Percentiles rank a stretch among this genome's conserved stretches.
phyloP scores from a whole-genome alignment of 352 stramenopile species.

The Phytopythium boreale region DNA sequence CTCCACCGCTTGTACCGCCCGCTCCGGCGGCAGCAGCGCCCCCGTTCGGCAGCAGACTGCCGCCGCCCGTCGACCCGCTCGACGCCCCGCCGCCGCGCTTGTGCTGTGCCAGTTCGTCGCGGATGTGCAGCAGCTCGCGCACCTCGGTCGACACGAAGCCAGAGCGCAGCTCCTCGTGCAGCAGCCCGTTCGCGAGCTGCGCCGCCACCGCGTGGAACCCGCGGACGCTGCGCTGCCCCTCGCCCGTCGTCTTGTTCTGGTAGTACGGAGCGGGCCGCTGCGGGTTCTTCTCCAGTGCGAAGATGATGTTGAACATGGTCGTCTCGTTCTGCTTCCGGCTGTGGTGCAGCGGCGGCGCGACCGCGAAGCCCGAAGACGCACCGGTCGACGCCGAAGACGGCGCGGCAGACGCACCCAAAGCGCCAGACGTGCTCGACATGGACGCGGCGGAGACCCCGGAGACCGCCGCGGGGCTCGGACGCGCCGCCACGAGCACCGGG shows the following conservation, averaged over 20 bases:
- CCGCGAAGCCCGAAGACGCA: too few species aligned
- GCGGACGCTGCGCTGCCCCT: slow-evolving; percentile 36
- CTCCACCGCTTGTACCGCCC: not conserved
- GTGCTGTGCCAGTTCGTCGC: slow-evolving; percentile 75
- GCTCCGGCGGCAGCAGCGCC: not conserved
- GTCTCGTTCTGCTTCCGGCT: slow-evolving; percentile 41
- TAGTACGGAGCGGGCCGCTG: slow-evolving; percentile 8
- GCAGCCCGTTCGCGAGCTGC: slow-evolving; percentile 72
- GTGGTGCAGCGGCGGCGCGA: not conserved
- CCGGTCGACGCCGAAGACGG: not conserved
- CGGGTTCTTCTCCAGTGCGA: slow-evolving; percentile 61
- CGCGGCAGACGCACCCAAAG: slow-evolving; percentile 6
- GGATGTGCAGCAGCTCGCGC: slow-evolving; percentile 68
- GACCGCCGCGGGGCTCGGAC: slow-evolving; percentile 11
- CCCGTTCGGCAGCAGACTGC: not conserved
- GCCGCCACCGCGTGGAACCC: slow-evolving; percentile 65
- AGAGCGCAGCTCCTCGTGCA: slow-evolving; percentile 79
- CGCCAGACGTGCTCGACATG: not conserved
- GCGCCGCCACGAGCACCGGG: slow-evolving; percentile 68
- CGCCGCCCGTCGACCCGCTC: slow-evolving; percentile 17
- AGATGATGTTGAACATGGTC: slow-evolving; percentile 90
- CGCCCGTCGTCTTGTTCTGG: slow-evolving; percentile 18
- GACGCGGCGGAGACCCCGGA: slow-evolving; percentile 1
- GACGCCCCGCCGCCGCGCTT: slow-evolving; percentile 28
- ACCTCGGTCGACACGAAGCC: slow-evolving; percentile 82